A percentile compares a stretch with the other conserved stretches of the same genome.
Conservation (phyloP, 2,329 filamentous ascomycete genomes). For the Trichoderma sp. region DNA sequence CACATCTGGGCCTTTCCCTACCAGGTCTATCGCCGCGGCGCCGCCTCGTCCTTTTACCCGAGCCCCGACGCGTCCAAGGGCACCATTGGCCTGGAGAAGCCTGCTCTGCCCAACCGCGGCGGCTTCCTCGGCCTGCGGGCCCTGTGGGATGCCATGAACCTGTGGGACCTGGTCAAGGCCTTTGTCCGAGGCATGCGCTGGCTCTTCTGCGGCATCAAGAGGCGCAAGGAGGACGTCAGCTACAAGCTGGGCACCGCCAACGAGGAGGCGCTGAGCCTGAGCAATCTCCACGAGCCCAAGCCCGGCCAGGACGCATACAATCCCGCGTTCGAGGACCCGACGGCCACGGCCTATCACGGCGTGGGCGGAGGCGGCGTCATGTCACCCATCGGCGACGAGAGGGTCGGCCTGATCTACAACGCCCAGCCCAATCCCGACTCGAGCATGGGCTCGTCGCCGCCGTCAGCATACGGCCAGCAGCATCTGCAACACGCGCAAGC, state of each 20-base stretch:
- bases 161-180: conserved; percentile 82
- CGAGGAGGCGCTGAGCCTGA: conserved; percentile 43
- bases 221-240: conserved; percentile 56
- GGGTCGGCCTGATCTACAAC: conserved; percentile 48
- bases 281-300: conserved; percentile 43
- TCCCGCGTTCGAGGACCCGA: conserved; percentile 21
- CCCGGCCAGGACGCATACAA: conserved; percentile 20
- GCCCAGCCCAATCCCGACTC: conserved; percentile 38
- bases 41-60: conserved; percentile 53
- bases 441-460: conserved; percentile 21
- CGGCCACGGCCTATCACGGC: conserved; percentile 30
- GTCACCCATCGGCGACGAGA: conserved; percentile 42
- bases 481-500: conserved; percentile 4
- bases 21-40: conserved; percentile 61
- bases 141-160: conserved; percentile 71
- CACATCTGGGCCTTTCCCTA: conserved; percentile 85
- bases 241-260: conserved; percentile 46
- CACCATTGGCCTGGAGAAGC: conserved; percentile 48
- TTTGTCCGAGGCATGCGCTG: conserved; percentile 76
- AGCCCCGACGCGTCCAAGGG: conserved; percentile 46
- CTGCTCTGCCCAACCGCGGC: conserved; percentile 58
- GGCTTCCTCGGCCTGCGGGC: conserved; percentile 67
- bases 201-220: conserved; percentile 73
- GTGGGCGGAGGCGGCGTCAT: conserved; percentile 27
- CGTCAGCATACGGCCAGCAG: conserved; percentile 12